Evolutionary conservation across 2,329 filamentous ascomycete genomes (phyloP).

Genomic region (Colletotrichum tropicale): DNA sequence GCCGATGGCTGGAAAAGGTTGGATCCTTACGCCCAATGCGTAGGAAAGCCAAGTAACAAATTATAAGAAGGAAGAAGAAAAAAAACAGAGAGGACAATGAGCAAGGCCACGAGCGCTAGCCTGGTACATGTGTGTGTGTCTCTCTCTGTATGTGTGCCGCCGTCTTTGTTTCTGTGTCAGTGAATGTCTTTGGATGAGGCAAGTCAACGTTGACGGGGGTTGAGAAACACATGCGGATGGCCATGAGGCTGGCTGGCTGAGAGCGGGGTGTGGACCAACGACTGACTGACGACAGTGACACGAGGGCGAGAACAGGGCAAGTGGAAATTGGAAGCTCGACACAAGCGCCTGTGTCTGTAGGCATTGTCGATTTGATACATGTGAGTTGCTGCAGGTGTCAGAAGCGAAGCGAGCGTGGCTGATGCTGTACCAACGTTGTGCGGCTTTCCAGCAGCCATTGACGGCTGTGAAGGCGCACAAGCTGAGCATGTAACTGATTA

Average conservation of each 20-base stretch:
- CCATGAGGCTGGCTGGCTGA: conserved; percentile 2
- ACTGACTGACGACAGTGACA: neutral
- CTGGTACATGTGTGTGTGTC: neutral
- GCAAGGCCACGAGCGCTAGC: neutral
- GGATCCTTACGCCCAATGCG: neutral
- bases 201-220: neutral
- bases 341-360: neutral
- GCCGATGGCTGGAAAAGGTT: neutral
- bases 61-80: neutral
- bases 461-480: neutral
- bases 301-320: neutral
- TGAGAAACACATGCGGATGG: neutral
- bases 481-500: neutral
- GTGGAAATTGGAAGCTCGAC: neutral
- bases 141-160: neutral
- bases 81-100: neutral
- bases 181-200: neutral
- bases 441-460: neutral
- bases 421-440: neutral
- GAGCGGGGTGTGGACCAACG: neutral
- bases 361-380: neutral
- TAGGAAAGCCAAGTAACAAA: neutral
- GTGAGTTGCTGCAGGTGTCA: conserved; percentile 7
- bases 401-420: conserved; percentile 11
- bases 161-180: neutral